Base-by-base conservation (phyloP, 2,329 filamentous ascomycete species). In the Hypoxylon sp. region DNA sequence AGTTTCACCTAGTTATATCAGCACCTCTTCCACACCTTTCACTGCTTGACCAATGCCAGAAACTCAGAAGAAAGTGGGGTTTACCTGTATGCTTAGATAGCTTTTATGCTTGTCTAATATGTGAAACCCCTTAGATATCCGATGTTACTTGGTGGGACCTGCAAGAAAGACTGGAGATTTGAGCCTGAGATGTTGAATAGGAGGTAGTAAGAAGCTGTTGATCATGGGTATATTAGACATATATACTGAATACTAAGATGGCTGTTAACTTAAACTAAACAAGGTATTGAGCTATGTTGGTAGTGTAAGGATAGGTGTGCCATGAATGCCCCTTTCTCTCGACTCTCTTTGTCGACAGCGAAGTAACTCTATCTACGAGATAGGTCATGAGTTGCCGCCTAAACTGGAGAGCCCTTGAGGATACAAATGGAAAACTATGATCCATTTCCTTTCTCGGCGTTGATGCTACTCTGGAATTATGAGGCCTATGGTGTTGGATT, bases 1-100 rank as follows among this genome's bases (percentile, higher is more conserved):
- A 35, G 48, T 24, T 10, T 63, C 17, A 33, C 33, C 66, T 65
- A 13, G 47, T 19, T 4, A 31, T 55, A 47, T 52, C n/a, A 46
- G 42, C 24, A 8, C 33, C 11, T 11, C 42, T n/a, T 53, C 3
- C 35, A 11, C 42, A 19, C 8, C 8, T 39, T 63, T 58, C 11
- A 35, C 31, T 17, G 37, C 19, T 50, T 42, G 19, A 17, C 50
- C 13, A 14, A 50, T 13, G 2, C 26, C 22, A 13, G 46, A 55
- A 42, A 48, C 37, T 24, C 35, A 46, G 42, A 56, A 60, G 17
- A 52, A 13, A 48, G 47, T 19, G 35, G 53, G n/a, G 47, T 50
- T 13, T 37, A 51, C 29, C 29, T 51, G 14, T 48, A 44, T 42
- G 26, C 44, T 35, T 2, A 26, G 19, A 46, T 47, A 22, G 24